Conservation (phyloP, 2,329 filamentous ascomycete species). For the Whalleya microplaca region DNA sequence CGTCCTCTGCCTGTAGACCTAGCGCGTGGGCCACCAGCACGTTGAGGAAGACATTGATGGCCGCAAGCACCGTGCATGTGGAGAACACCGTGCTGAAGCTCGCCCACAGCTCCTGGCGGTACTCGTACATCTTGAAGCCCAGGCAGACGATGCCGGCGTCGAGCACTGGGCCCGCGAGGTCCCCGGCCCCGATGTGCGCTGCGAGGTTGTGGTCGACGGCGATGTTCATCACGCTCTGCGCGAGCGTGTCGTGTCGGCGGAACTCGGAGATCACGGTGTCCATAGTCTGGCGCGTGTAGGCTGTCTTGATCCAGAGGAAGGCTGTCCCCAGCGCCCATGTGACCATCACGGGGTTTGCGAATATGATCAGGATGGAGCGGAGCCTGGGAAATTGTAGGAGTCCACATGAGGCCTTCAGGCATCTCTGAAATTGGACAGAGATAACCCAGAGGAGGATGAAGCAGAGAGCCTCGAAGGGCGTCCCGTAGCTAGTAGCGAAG, state of each 20-base stretch:
- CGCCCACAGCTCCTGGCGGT: conserved; percentile 36
- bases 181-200: conserved; percentile 35
- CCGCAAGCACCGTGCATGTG: conserved; percentile 32
- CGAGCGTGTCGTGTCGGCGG: conserved; percentile 30
- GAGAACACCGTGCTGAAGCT: conserved; percentile 32
- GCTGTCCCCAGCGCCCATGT: conserved; percentile 33
- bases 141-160: conserved; percentile 39
- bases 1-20: conserved; percentile 32
- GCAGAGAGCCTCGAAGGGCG: conserved; percentile 34
- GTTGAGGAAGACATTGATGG: conserved; percentile 34
- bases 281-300: conserved; percentile 26
- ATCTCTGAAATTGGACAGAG: conserved; percentile 33
- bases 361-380: conserved; percentile 25
- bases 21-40: conserved; percentile 31
- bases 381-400: conserved; percentile 23
- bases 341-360: conserved; percentile 35
- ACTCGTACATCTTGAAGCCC: conserved; percentile 41
- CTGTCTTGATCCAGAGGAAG: conserved; percentile 37
- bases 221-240: conserved; percentile 28
- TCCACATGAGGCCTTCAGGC: conserved; percentile 21
- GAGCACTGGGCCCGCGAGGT: conserved; percentile 33
- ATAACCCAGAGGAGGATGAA: conserved; percentile 35
- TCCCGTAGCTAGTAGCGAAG: conserved; percentile 27
- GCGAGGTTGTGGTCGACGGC: conserved; percentile 10
- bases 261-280: conserved; percentile 28